Conservation (phyloP, 768 basidiomycete species). For the Clitopilus passeckerianus region DNA sequence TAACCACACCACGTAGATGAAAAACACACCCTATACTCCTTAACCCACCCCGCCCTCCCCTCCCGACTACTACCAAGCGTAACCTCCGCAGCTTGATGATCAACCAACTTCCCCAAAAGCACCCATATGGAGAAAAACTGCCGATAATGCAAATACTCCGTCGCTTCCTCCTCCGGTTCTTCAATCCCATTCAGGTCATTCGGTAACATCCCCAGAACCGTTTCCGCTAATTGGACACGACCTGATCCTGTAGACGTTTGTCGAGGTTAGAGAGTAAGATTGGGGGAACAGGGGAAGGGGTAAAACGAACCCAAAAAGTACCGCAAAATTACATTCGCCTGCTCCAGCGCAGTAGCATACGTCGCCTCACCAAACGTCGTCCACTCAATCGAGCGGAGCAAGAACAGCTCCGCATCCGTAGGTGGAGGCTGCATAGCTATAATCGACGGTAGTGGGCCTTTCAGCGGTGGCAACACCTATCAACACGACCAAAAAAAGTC, state of each 20-base stretch:
- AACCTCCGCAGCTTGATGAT: conserved; percentile 53
- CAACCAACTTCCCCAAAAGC: conserved; percentile 53
- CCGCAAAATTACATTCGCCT: conserved; percentile 83
- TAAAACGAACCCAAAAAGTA: conserved; percentile 72
- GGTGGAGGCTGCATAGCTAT: conserved; percentile 51
- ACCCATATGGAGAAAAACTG: conserved; percentile 80
- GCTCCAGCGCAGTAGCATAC: conserved; percentile 72
- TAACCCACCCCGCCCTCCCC: conserved; percentile 53
- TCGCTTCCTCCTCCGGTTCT: conserved; percentile 68
- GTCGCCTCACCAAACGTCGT: conserved; percentile 75
- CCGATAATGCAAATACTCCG: conserved; percentile 74
- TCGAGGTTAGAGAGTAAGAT: neutral
- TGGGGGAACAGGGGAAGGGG: neutral
- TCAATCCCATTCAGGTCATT: conserved; percentile 53
- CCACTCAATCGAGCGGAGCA: conserved; percentile 93
- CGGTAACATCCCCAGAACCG: conserved; percentile 56
- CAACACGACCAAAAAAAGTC: conserved; percentile 7
- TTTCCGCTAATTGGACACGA: conserved; percentile 62
- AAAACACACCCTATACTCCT: conserved; percentile 53
- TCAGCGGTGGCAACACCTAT: conserved; percentile 48
- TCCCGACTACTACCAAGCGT: conserved; percentile 59
- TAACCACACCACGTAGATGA: neutral
- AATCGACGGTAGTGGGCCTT: conserved; percentile 58
- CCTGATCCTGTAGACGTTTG: conserved; percentile 57
- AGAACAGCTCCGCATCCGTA: conserved; percentile 51